These are phyloP conservation scores for Solanum rostratum DNA, from an alignment of 257 asterid species.

Conservation along the genomic window DNA sequence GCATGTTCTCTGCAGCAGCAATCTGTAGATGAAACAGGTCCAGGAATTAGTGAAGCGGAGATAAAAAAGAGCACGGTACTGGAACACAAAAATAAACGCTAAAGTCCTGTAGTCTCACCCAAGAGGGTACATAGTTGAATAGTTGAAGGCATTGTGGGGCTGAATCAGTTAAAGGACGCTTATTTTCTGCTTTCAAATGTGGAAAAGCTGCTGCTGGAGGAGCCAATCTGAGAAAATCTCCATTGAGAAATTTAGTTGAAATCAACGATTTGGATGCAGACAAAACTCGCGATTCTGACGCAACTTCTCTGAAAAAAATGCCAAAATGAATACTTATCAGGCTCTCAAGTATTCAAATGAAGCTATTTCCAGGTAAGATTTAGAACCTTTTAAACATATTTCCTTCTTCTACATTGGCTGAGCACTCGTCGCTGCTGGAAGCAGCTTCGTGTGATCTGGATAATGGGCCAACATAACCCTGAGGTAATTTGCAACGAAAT, in stretches of 20 bases:
- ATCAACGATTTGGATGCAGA: conserved; percentile 11
- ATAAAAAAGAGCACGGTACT: neutral
- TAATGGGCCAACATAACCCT: neutral
- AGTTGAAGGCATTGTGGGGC: conserved; percentile 7
- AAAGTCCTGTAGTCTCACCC: conserved; percentile 19
- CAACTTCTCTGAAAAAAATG: conserved; percentile 33
- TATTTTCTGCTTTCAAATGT: neutral
- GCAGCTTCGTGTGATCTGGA: conserved; percentile 30
- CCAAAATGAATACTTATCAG: neutral
- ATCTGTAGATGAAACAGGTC: conserved; percentile 19
- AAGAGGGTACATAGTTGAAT: conserved; percentile 12
- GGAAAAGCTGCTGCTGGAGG: conserved; percentile 37
- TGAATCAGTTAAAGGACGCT: neutral
- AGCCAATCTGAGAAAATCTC: conserved; percentile 64
- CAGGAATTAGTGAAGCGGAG: neutral
- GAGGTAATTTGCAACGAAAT: conserved; percentile 17
- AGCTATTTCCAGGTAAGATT: neutral
- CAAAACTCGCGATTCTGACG: conserved; percentile 20
- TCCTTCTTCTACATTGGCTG: conserved; percentile 23
- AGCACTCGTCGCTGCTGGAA: conserved; percentile 25
- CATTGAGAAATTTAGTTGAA: conserved; percentile 27
- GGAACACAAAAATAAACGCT: neutral
- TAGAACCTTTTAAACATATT: conserved; percentile 32
- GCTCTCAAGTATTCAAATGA: neutral
- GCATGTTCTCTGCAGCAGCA: conserved; percentile 5